Base-by-base conservation (phyloP, 2,329 filamentous ascomycete species). In the Tothia fuscella region DNA sequence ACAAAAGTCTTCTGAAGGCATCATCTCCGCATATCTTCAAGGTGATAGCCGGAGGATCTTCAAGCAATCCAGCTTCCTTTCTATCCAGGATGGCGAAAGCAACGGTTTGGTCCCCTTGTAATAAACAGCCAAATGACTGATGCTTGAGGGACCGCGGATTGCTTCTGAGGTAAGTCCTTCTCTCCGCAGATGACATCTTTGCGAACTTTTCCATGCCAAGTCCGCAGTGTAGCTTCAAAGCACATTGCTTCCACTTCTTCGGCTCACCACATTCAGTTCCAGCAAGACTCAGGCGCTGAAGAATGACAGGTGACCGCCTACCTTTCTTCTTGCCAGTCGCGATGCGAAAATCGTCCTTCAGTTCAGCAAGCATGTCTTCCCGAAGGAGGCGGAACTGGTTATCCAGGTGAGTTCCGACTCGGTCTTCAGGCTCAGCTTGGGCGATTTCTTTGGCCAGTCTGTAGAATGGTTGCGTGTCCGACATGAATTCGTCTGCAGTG, bases 371-470 rank as follows among this genome's bases (percentile, higher is more conserved):
- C 67, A 85, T 78, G 47, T 86, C 81, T 49, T 87, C 80, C 3
- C 82, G 64, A 0, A 84, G 61, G 0, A 86, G 66, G 0, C 82
- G 76, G 48, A 82, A 88, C 39, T 84, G 76, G 51, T 80, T 82
- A 50, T 83, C 81, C 0, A 82, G 56, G 52, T 85, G 76, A 0
- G 61, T 56, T 0, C 57, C 57, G 0, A 68, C 54, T 1, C 74
- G 66, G 0, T 54, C 49, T 1, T 60, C 45, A 10, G 51, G 24
- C 2, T 60, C 43, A 0, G 56, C 46, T 1, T 71, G 57, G 1
- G 62, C 56, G 0, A 80, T 60, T 2, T 71, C 70, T 3, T 67
- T 61, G 0, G 70, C 66, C 0, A 59, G 65, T 5, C 71, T 68
- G 33, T 76, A 74, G 53, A 75, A 85, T 0, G 73, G 67, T 19